Evolutionary conservation across 768 basidiomycete genomes (phyloP).

Genomic region (Cystobasidium tubakii): DNA sequence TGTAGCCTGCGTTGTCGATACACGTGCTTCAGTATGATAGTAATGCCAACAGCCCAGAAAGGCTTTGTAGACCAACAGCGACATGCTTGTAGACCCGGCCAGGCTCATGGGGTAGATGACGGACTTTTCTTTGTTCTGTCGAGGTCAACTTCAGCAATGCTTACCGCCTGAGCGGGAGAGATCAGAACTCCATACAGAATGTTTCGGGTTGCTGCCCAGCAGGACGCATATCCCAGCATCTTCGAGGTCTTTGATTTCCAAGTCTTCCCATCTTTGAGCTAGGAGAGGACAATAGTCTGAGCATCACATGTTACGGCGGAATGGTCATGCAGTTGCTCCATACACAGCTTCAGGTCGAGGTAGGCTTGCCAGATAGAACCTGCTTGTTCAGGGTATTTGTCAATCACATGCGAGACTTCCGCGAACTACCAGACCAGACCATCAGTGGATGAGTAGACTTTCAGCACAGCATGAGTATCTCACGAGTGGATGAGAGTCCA

Average conservation of each 20-base stretch:
- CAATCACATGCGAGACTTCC: not conserved
- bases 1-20: not conserved
- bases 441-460: not conserved
- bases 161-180: too few species aligned
- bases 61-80: not conserved
- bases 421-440: not conserved
- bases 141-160: not conserved
- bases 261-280: conserved; percentile 70
- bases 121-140: not conserved
- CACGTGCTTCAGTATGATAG: not conserved
- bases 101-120: conserved; percentile 13
- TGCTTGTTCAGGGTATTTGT: conserved; percentile 33
- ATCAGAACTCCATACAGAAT: not conserved
- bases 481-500: conserved; percentile 1
- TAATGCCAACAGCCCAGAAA: not conserved
- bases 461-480: not conserved
- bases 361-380: conserved; percentile 26
- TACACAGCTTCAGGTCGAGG: conserved; percentile 30
- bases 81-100: not conserved
- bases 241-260: conserved; percentile 61
- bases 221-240: conserved; percentile 58
- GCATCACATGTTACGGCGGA: not conserved
- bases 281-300: not conserved
- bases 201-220: conserved; percentile 56
- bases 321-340: not conserved